Percentiles rank a stretch among this genome's conserved stretches.
phyloP scores from a whole-genome alignment of 495 filamentous ascomycete species.

The Aspergillus wentii region DNA sequence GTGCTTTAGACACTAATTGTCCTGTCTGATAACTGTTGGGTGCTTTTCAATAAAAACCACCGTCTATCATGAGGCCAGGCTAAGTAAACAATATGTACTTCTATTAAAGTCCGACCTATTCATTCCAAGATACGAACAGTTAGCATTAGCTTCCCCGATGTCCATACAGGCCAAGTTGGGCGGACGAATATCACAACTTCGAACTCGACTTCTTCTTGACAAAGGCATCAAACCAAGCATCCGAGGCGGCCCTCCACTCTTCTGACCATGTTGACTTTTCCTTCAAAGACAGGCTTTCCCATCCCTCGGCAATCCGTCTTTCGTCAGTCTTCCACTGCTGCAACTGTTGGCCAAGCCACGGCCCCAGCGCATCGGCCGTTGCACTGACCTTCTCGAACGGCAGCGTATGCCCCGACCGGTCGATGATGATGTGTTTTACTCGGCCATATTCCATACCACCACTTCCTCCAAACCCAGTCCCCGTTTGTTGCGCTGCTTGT shows the following conservation, averaged over 20 bases:
- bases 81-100: no score
- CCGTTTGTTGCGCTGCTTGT: constrained; percentile 15
- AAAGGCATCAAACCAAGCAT: no score
- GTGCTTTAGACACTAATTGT: no score
- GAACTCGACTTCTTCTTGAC: no score
- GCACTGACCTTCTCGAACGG: constrained; percentile 9
- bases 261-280: constrained; percentile 46
- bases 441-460: constrained; percentile 24
- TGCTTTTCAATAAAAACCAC: no score
- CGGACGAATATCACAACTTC: no score
- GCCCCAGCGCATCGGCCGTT: constrained; percentile 3
- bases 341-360: constrained; percentile 47
- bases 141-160: no score
- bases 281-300: constrained; percentile 23
- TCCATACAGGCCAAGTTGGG: no score
- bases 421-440: constrained; percentile 11
- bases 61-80: no score
- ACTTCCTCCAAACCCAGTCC: constrained; percentile 26
- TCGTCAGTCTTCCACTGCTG: constrained; percentile 50
- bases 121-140: no score
- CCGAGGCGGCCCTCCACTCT: constrained; percentile 27
- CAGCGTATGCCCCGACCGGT: constrained; percentile 8
- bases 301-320: constrained; percentile 44
- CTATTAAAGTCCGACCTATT: no score
- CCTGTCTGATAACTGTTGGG: no score